These are phyloP conservation scores for Populus ilicifolia DNA, from an alignment of 345 rosid genomes.

Conservation along the genomic window DNA sequence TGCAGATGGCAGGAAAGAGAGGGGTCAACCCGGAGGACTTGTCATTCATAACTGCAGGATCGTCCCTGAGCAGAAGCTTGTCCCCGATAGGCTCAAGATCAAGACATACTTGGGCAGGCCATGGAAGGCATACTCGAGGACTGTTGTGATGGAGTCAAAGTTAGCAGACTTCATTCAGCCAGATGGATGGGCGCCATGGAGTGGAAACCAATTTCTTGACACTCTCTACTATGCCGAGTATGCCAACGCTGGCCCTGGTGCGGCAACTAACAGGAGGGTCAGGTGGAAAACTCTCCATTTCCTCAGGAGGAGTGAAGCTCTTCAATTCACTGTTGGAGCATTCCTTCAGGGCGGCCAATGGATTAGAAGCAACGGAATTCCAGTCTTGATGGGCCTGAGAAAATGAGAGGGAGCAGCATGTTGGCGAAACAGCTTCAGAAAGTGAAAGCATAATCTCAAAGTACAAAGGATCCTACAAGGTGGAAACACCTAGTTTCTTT, in stretches of 20 bases:
- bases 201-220: slow-evolving; percentile 28
- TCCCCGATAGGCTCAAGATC: slow-evolving; percentile 26
- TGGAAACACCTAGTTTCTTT: background rate
- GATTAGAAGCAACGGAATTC: slow-evolving; percentile 40
- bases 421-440: background rate
- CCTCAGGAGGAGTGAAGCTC: slow-evolving; percentile 31
- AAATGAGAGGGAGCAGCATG: background rate
- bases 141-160: slow-evolving; percentile 53
- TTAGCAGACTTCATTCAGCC: slow-evolving; percentile 62
- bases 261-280: slow-evolving; percentile 39
- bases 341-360: slow-evolving; percentile 43
- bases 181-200: slow-evolving; percentile 57
- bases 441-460: background rate
- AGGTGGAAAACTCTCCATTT: slow-evolving; percentile 51
- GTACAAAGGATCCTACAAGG: background rate
- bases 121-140: slow-evolving; percentile 56
- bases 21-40: slow-evolving; percentile 32
- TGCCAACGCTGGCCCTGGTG: slow-evolving; percentile 63
- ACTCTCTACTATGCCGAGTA: slow-evolving; percentile 53
- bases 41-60: slow-evolving; percentile 74
- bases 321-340: slow-evolving; percentile 33
- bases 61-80: slow-evolving; percentile 58
- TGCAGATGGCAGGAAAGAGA: slow-evolving; percentile 45
- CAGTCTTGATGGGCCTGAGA: slow-evolving; percentile 38
- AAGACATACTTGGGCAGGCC: slow-evolving; percentile 72